Conservation (phyloP, 768 basidiomycete genomes). For the Leccinum subgranulosum region DNA sequence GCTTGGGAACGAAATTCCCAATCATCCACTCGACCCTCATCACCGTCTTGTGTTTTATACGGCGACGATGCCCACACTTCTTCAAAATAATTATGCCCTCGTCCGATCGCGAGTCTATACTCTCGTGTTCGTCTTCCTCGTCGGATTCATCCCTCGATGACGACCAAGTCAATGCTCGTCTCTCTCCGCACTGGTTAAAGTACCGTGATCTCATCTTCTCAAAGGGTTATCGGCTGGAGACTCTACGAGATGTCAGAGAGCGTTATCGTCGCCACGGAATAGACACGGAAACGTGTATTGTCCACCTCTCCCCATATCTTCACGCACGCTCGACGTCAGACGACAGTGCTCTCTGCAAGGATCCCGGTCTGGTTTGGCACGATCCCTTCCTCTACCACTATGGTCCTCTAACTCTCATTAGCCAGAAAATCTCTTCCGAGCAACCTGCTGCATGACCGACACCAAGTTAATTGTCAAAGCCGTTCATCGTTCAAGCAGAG, state of each 20-base stretch:
- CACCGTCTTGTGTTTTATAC: constrained; percentile 10
- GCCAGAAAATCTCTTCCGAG: constrained; percentile 75
- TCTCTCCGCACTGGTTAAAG: constrained; percentile 59
- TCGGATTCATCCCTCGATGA: constrained; percentile 53
- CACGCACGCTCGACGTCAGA: constrained; percentile 35
- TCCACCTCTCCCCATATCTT: constrained; percentile 32
- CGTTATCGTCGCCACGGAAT: constrained; percentile 44
- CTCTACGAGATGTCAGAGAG: constrained; percentile 61
- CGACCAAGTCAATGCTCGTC: constrained; percentile 51
- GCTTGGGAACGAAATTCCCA: constrained; percentile 3
- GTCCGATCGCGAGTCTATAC: constrained; percentile 40
- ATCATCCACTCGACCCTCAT: too few relatives aligned
- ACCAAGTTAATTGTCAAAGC: constrained; percentile 64
- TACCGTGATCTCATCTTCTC: constrained; percentile 46
- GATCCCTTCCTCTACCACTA: background rate
- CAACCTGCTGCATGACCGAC: constrained; percentile 49
- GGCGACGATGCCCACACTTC: background rate
- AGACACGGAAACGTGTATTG: constrained; percentile 13
- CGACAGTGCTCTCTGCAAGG: constrained; percentile 65
- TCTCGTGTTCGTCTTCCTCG: constrained; percentile 41
- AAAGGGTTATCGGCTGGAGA: constrained; percentile 65
- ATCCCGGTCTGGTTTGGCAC: constrained; percentile 60
- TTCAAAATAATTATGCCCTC: constrained; percentile 52
- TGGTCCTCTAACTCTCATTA: constrained; percentile 26
- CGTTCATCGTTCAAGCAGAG: constrained; percentile 59